These are phyloP conservation scores for Jacaranda mimosifolia DNA, from an alignment of 257 asterid genomes.

Conservation along the genomic window DNA sequence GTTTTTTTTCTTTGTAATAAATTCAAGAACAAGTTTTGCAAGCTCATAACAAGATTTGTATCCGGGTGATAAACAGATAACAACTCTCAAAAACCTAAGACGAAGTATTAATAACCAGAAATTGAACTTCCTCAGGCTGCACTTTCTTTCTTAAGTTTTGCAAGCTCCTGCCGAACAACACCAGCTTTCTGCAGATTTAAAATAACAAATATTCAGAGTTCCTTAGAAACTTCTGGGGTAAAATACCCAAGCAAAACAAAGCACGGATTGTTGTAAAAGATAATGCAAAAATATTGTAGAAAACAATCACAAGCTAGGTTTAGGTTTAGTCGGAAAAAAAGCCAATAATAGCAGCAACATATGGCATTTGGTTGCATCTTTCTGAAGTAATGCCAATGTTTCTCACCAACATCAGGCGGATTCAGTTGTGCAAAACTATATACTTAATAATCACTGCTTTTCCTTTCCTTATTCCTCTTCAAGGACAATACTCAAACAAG, in stretches of 20 bases:
- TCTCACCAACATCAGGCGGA: not conserved
- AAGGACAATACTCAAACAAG: not conserved
- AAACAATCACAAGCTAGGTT: not conserved
- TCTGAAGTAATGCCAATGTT: not conserved
- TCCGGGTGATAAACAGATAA: slow-evolving; percentile 22
- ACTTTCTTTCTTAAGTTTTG: slow-evolving; percentile 70
- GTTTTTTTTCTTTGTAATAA: slow-evolving; percentile 10
- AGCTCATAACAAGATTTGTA: too few species aligned
- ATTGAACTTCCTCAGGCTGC: slow-evolving; percentile 40
- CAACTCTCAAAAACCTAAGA: slow-evolving; percentile 18
- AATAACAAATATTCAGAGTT: slow-evolving; percentile 2
- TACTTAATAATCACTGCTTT: not conserved
- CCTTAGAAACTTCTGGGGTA: not conserved
- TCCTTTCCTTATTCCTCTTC: not conserved
- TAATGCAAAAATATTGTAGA: not conserved
- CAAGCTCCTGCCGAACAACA: slow-evolving; percentile 87
- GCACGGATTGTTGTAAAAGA: not conserved
- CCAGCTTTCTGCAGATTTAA: slow-evolving; percentile 77
- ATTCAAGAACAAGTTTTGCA: slow-evolving; percentile 32
- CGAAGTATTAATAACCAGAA: slow-evolving; percentile 16
- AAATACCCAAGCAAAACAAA: not conserved
- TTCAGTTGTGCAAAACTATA: not conserved
- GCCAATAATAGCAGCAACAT: not conserved
- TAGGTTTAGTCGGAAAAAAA: not conserved
- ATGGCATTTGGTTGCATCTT: not conserved